Evolutionary conservation across 2,329 filamentous ascomycete species (phyloP).

Genomic region (Clarireedia hainanense): DNA sequence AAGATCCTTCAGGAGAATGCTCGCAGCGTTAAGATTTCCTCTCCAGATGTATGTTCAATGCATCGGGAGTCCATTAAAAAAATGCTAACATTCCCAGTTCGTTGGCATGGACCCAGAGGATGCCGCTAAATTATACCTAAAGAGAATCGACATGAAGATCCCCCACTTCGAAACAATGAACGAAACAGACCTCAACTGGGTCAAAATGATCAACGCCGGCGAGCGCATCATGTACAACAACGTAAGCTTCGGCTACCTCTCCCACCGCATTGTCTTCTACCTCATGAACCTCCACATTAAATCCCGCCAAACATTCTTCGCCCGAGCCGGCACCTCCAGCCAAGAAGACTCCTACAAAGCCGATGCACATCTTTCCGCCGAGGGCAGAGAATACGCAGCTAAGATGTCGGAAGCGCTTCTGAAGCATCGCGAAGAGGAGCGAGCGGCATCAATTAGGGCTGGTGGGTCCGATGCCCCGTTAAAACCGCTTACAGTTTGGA

Average conservation of each 20-base stretch:
- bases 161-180: slow-evolving; percentile 96
- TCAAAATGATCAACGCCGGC: slow-evolving; percentile 99
- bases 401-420: slow-evolving; percentile 82
- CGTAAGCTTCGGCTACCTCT: slow-evolving; percentile 91
- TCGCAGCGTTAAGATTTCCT: slow-evolving; percentile 94
- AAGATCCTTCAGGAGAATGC: slow-evolving; percentile 94
- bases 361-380: slow-evolving; percentile 74
- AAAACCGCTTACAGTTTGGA: slow-evolving; percentile 86
- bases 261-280: slow-evolving; percentile 96
- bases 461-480: slow-evolving; percentile 61
- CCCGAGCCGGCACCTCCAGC: slow-evolving; percentile 74
- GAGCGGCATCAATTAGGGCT: slow-evolving; percentile 57
- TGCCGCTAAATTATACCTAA: slow-evolving; percentile 84
- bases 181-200: slow-evolving; percentile 88
- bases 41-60: slow-evolving; percentile 64
- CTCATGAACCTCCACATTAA: slow-evolving; percentile 97
- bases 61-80: not conserved
- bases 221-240: slow-evolving; percentile 94
- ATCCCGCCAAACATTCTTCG: slow-evolving; percentile 87
- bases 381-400: slow-evolving; percentile 72
- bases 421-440: slow-evolving; percentile 76
- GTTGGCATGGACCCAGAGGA: slow-evolving; percentile 86
- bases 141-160: slow-evolving; percentile 84
- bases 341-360: slow-evolving; percentile 89
- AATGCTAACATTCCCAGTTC: slow-evolving; percentile 48